A percentile compares a stretch with the other conserved stretches of the same genome.
These are phyloP conservation scores for Amanita molliuscula DNA, from an alignment of 768 basidiomycete genomes.

Conservation along the genomic window DNA sequence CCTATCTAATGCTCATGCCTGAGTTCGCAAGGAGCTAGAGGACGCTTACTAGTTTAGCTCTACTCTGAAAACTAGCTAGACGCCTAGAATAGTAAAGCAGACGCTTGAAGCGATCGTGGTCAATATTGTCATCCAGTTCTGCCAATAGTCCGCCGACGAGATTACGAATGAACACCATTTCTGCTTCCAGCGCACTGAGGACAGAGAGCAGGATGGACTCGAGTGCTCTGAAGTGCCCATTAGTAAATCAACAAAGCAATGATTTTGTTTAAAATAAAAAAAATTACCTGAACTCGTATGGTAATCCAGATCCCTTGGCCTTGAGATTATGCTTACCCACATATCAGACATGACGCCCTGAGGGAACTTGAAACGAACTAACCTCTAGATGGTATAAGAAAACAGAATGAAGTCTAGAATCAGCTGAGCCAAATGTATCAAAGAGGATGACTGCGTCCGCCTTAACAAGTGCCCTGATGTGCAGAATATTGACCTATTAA, in stretches of 20 bases:
- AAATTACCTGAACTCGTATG: slow-evolving; percentile 76
- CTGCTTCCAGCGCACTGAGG: slow-evolving; percentile 86
- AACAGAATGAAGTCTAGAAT: slow-evolving; percentile 77
- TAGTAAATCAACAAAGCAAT: slow-evolving; percentile 9
- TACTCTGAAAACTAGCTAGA: slow-evolving; percentile 81
- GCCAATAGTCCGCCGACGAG: slow-evolving; percentile 84
- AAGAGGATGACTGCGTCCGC: slow-evolving; percentile 87
- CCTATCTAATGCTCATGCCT: slow-evolving; percentile 32
- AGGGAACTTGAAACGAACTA: slow-evolving; percentile 1
- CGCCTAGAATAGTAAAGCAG: slow-evolving; percentile 88
- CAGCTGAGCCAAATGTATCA: slow-evolving; percentile 82
- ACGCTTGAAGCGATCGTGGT: slow-evolving; percentile 88
- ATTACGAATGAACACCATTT: slow-evolving; percentile 90
- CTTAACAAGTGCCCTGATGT: slow-evolving; percentile 92
- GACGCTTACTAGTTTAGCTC: slow-evolving; percentile 64
- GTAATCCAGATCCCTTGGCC: slow-evolving; percentile 52
- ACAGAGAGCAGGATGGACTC: slow-evolving; percentile 91
- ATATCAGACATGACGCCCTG: neutral
- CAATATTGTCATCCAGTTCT: slow-evolving; percentile 92
- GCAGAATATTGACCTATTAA: slow-evolving; percentile 78
- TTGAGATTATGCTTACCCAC: slow-evolving; percentile 69
- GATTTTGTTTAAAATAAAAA: neutral
- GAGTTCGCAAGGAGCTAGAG: neutral
- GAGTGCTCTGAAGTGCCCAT: slow-evolving; percentile 50
- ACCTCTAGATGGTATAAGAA: slow-evolving; percentile 87